Percentiles rank a stretch among this genome's conserved stretches.
phyloP scores from a whole-genome alignment of 1,284 basidiomycete species.

The Tilletiopsis washingtonensis region DNA sequence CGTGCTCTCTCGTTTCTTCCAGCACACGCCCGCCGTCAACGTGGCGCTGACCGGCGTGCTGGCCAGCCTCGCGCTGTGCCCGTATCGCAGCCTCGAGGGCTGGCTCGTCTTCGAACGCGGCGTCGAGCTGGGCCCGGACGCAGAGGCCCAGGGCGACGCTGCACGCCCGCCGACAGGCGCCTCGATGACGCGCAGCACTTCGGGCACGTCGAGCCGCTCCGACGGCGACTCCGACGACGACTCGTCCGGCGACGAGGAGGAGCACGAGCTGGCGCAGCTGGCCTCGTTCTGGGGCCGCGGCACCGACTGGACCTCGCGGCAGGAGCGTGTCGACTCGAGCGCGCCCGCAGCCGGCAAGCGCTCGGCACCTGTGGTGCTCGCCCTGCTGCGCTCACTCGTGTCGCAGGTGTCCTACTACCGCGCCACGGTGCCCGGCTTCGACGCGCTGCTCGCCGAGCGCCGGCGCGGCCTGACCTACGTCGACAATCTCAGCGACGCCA shows the following conservation, averaged over 20 bases:
- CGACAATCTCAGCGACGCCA: slow-evolving; percentile 82
- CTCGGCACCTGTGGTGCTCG: slow-evolving; percentile 15
- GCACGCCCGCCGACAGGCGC: neutral
- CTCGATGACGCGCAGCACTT: no score
- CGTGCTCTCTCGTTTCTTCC: slow-evolving; percentile 68
- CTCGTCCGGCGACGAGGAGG: slow-evolving; percentile 58
- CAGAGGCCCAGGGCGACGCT: neutral
- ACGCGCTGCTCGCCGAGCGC: slow-evolving; percentile 73
- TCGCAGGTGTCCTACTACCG: slow-evolving; percentile 64
- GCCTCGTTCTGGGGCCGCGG: neutral
- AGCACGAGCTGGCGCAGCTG: slow-evolving; percentile 45
- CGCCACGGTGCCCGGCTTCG: slow-evolving; percentile 66
- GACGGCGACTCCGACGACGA: slow-evolving; percentile 8
- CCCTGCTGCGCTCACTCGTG: slow-evolving; percentile 20
- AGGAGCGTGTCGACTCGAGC: neutral
- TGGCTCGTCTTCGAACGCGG: slow-evolving; percentile 56
- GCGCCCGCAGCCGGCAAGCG: neutral
- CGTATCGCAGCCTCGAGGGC: slow-evolving; percentile 73
- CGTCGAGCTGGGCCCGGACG: no score
- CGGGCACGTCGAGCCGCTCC: neutral
- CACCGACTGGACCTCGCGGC: neutral
- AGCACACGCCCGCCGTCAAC: slow-evolving; percentile 75
- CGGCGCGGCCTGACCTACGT: slow-evolving; percentile 82
- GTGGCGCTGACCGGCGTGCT: slow-evolving; percentile 77
- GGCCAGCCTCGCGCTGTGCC: slow-evolving; percentile 68